Percentiles rank a stretch among this genome's conserved stretches.
Evolutionary conservation across 345 rosid genomes (phyloP).

Genomic region (Arabis alpina): DNA sequence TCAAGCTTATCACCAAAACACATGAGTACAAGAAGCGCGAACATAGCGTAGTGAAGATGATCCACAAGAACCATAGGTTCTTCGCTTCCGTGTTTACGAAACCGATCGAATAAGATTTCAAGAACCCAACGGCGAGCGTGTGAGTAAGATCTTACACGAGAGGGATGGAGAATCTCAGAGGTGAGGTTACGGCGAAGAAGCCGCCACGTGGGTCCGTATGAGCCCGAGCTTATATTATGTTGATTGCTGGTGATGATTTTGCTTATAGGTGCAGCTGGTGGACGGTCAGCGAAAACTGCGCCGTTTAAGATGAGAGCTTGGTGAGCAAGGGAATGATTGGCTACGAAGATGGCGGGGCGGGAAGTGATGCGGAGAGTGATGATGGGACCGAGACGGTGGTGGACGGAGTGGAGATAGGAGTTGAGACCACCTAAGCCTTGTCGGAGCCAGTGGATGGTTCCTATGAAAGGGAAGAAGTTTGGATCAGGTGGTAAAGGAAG

Average conservation of each 20-base stretch:
- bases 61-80: conserved; percentile 21
- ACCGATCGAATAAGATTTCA: conserved; percentile 18
- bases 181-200: conserved; percentile 33
- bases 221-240: conserved; percentile 25
- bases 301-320: conserved; percentile 21
- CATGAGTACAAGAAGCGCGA: background rate
- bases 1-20: too few relatives aligned
- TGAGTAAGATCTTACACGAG: conserved; percentile 14
- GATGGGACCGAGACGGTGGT: conserved; percentile 41
- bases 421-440: conserved; percentile 18
- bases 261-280: conserved; percentile 18
- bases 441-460: conserved; percentile 36
- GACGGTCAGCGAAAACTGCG: conserved; percentile 40
- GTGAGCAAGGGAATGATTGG: conserved; percentile 21
- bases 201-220: conserved; percentile 41
- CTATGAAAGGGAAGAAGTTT: conserved; percentile 20
- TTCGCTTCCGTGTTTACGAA: background rate
- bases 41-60: conserved; percentile 40
- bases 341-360: conserved; percentile 34
- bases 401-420: conserved; percentile 13
- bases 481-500: conserved; percentile 41
- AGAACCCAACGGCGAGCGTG: background rate
- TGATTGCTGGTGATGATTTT: conserved; percentile 30
- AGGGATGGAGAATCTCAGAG: conserved; percentile 30
- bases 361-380: conserved; percentile 36